A percentile compares a stretch with the other conserved stretches of the same genome.
Conservation (phyloP, 2,329 filamentous ascomycete genomes). For the Scedosporium dehoogii region DNA sequence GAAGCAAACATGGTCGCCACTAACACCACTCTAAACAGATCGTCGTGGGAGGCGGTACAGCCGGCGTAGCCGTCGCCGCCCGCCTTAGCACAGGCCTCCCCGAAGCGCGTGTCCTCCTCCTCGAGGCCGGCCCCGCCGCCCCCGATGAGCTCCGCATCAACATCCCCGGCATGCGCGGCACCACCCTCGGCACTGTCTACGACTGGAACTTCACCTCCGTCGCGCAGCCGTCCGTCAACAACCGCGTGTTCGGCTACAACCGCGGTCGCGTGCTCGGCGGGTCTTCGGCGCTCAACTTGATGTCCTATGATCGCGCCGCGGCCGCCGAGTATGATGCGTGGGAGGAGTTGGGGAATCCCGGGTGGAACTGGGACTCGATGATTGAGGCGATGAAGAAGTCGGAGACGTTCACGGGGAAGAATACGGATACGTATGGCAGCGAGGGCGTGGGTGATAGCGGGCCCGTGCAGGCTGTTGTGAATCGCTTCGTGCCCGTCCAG, state of each 20-base stretch:
- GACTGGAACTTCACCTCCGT: constrained; percentile 35
- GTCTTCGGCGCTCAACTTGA: constrained; percentile 34
- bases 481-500: constrained; percentile 30
- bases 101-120: constrained; percentile 17
- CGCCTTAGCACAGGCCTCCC: constrained; percentile 22
- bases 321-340: constrained; percentile 26
- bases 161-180: constrained; percentile 20
- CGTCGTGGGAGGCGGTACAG: constrained; percentile 24
- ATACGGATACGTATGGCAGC: constrained; percentile 12
- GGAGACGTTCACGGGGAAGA: constrained; percentile 18
- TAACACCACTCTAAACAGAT: constrained; percentile 10
- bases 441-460: constrained; percentile 14
- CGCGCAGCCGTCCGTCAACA: constrained; percentile 27
- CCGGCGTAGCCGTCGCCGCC: constrained; percentile 21
- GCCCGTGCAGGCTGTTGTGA: constrained; percentile 21
- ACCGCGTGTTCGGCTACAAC: constrained; percentile 28
- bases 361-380: constrained; percentile 27
- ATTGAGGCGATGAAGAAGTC: constrained; percentile 20
- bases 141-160: constrained; percentile 21
- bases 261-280: constrained; percentile 40
- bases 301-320: constrained; percentile 26
- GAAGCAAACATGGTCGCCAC: not conserved
- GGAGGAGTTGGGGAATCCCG: constrained; percentile 24
- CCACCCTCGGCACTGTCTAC: constrained; percentile 16
- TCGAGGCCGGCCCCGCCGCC: constrained; percentile 19